phyloP scores from a whole-genome alignment of 768 basidiomycete genomes.

The Phylloporus sp. region DNA sequence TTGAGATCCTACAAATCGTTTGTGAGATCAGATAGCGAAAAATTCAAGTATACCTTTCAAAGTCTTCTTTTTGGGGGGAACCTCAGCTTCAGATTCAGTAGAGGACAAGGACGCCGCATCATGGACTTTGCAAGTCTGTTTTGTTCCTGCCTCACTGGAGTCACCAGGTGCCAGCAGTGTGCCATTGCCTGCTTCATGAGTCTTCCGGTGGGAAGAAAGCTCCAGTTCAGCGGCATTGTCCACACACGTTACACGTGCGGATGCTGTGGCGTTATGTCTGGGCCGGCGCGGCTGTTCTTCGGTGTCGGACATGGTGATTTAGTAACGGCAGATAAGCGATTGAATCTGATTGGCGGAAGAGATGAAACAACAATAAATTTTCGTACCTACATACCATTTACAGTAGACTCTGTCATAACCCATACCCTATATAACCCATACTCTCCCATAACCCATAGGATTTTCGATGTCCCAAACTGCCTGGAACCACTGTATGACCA shows the following conservation, averaged over 20 bases:
- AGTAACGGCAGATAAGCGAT: background rate
- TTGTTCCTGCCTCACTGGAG: background rate
- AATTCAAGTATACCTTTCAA: no score
- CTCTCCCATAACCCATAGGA: no score
- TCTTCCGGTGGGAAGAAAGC: background rate
- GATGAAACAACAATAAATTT: conserved; percentile 5
- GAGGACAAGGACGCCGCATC: background rate
- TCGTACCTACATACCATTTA: conserved; percentile 2
- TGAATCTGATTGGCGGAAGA: background rate
- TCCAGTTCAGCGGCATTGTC: conserved; percentile 1
- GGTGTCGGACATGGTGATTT: background rate
- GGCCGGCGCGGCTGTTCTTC: background rate
- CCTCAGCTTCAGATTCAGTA: background rate
- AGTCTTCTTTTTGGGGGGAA: background rate
- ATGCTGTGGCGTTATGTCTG: background rate
- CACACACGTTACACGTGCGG: background rate
- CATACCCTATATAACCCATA: no score
- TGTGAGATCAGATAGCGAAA: no score
- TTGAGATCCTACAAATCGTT: background rate
- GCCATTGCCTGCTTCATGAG: background rate
- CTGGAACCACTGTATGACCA: no score
- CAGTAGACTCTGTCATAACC: no score
- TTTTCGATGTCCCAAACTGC: no score
- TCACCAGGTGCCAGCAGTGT: background rate
- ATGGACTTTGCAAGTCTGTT: background rate